Percentiles rank a stretch among this genome's conserved stretches.
phyloP scores from a whole-genome alignment of 306 rosid genomes.

The Sechiopsis laciniata region DNA sequence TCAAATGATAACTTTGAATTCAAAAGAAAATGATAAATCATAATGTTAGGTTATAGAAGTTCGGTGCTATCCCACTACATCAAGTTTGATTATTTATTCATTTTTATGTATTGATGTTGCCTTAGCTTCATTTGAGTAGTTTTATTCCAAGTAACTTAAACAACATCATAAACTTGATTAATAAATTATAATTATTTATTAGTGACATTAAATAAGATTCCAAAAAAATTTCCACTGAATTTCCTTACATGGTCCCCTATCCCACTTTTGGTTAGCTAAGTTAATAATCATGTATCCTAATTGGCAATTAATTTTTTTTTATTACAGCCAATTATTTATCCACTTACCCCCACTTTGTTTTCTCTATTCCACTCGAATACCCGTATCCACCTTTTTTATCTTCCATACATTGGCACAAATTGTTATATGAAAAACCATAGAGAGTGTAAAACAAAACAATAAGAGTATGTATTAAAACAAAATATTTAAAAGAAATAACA shows the following conservation, averaged over 20 bases:
- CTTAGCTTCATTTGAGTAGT: background rate
- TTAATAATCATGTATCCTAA: no score
- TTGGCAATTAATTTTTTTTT: slow-evolving; percentile 5
- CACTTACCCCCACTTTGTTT: slow-evolving; percentile 22
- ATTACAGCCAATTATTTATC: slow-evolving; percentile 9
- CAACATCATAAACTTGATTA: background rate
- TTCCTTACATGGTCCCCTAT: no score
- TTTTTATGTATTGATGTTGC: background rate
- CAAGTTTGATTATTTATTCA: background rate
- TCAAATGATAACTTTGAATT: no score
- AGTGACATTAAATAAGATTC: slow-evolving; percentile 36
- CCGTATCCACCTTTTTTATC: slow-evolving; percentile 31
- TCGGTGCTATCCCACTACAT: background rate
- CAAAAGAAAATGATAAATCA: no score
- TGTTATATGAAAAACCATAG: background rate
- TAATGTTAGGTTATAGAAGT: background rate
- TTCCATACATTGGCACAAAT: background rate
- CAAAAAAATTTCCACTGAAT: slow-evolving; percentile 35
- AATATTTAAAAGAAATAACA: background rate
- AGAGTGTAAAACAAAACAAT: background rate
- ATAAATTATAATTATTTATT: background rate
- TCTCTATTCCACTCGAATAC: slow-evolving; percentile 30
- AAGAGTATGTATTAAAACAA: background rate
- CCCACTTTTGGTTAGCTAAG: no score
- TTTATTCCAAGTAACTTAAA: background rate